Percentiles rank a stretch among this genome's conserved stretches.
phyloP scores from a whole-genome alignment of 495 filamentous ascomycete genomes.

The Margaritispora aquatica region DNA sequence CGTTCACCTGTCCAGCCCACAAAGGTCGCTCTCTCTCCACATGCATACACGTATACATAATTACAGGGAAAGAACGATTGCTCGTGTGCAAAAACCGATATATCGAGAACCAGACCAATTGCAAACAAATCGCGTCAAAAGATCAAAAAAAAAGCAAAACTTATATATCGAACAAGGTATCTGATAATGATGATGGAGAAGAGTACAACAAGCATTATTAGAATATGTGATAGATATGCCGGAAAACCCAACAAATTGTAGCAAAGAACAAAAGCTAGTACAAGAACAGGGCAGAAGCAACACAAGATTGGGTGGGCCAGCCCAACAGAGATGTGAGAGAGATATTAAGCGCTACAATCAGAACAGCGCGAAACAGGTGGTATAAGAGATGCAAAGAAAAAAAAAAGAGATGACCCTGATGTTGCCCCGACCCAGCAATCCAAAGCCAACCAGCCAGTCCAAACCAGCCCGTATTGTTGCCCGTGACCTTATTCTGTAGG shows the following conservation, averaged over 20 bases:
- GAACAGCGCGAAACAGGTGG: not conserved
- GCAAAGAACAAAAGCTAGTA: constrained; percentile 14
- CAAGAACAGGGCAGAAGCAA: constrained; percentile 29
- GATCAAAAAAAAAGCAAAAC: constrained; percentile 4
- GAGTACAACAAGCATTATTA: constrained; percentile 21
- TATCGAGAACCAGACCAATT: no score
- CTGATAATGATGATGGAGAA: constrained; percentile 17
- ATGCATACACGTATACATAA: constrained; percentile 15
- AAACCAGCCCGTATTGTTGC: constrained; percentile 28
- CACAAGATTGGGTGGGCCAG: constrained; percentile 26
- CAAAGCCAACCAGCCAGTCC: constrained; percentile 21
- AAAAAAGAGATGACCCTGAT: constrained; percentile 15
- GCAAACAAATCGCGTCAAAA: not conserved
- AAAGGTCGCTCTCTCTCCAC: not conserved
- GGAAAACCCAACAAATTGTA: not conserved
- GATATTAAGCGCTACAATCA: constrained; percentile 15
- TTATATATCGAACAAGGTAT: constrained; percentile 34
- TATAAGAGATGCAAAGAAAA: constrained; percentile 15
- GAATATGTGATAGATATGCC: constrained; percentile 13
- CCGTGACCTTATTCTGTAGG: constrained; percentile 20
- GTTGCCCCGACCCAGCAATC: constrained; percentile 19
- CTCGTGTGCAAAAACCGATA: no score
- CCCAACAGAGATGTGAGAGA: constrained; percentile 20
- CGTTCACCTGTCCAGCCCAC: not conserved
- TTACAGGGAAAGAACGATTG: constrained; percentile 10